Percentiles rank a stretch among this genome's conserved stretches.
phyloP scores from a whole-genome alignment of 2,329 filamentous ascomycete species.

The Fusarium sp. region DNA sequence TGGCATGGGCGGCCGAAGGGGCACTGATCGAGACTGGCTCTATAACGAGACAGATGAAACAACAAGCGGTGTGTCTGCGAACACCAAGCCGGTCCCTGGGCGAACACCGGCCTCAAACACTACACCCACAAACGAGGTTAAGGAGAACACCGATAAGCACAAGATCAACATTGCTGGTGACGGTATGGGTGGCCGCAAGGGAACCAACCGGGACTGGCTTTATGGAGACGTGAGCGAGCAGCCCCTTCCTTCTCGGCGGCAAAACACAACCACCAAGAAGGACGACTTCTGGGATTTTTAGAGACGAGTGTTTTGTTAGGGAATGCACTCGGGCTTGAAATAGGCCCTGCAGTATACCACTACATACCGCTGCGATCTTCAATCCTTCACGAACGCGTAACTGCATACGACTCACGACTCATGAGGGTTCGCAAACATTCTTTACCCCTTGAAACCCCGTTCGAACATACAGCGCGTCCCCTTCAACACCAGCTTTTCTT shows the following conservation, averaged over 20 bases:
- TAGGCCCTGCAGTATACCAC: neutral
- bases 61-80: constrained; percentile 8
- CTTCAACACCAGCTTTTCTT: neutral
- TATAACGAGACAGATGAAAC: constrained; percentile 45
- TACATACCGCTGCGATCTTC: neutral
- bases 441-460: constrained; percentile 24
- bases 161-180: constrained; percentile 64
- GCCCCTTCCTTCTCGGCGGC: constrained; percentile 50
- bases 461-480: constrained; percentile 5
- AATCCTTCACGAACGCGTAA: constrained; percentile 6
- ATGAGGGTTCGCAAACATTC: constrained; percentile 10
- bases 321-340: neutral
- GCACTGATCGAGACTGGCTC: constrained; percentile 61
- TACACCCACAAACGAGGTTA: constrained; percentile 5
- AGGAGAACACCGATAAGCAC: constrained; percentile 27
- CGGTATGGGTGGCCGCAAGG: constrained; percentile 73
- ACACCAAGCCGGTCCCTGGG: constrained; percentile 45
- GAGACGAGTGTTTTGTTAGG: constrained; percentile 17
- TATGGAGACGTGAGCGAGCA: constrained; percentile 53
- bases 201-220: constrained; percentile 61
- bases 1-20: constrained; percentile 73
- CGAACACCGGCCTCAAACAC: constrained; percentile 48
- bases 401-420: constrained; percentile 18
- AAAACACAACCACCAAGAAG: constrained; percentile 51
- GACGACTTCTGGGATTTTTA: constrained; percentile 63